A percentile compares a stretch with the other conserved stretches of the same genome.
phyloP scores from a whole-genome alignment of 768 basidiomycete genomes.

The Lactarius indigo region DNA sequence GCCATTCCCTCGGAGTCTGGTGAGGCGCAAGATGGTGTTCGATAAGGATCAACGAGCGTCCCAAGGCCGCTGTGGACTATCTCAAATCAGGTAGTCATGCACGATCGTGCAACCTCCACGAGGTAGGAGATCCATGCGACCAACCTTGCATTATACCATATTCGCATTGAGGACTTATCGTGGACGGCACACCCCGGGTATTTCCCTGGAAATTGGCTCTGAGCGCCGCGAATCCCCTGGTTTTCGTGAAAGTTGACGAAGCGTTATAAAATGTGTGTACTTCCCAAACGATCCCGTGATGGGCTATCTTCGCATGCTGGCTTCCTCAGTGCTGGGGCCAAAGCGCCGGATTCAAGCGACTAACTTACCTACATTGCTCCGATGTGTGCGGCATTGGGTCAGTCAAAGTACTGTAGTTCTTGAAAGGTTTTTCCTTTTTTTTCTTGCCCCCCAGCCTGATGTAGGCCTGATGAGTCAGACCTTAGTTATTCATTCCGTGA shows the following conservation, averaged over 20 bases:
- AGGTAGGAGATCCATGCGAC: neutral
- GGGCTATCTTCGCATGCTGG: neutral
- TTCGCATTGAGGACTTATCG: slow-evolving; percentile 1
- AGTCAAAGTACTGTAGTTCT: neutral
- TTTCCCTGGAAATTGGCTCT: neutral
- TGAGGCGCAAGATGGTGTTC: slow-evolving; percentile 4
- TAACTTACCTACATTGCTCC: neutral
- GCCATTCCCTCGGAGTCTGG: slow-evolving; percentile 11
- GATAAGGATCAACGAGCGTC: slow-evolving; percentile 18
- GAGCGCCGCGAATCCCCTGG: neutral
- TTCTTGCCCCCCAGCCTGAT: neutral
- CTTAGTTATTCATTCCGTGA: neutral
- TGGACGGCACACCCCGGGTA: slow-evolving; percentile 7
- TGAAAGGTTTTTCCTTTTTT: neutral
- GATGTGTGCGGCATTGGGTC: slow-evolving; percentile 10
- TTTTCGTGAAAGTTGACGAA: neutral
- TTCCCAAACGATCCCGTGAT: neutral
- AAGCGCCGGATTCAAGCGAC: neutral
- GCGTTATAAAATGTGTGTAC: neutral
- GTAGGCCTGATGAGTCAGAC: neutral
- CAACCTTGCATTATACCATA: slow-evolving; percentile 8
- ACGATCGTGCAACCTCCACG: slow-evolving; percentile 1
- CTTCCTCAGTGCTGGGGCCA: neutral
- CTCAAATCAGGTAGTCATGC: slow-evolving; percentile 4
- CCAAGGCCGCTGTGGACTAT: neutral